Percentiles rank a stretch among this genome's conserved stretches.
Conservation (phyloP, 2,329 filamentous ascomycete genomes). For the Alternaria longipes region DNA sequence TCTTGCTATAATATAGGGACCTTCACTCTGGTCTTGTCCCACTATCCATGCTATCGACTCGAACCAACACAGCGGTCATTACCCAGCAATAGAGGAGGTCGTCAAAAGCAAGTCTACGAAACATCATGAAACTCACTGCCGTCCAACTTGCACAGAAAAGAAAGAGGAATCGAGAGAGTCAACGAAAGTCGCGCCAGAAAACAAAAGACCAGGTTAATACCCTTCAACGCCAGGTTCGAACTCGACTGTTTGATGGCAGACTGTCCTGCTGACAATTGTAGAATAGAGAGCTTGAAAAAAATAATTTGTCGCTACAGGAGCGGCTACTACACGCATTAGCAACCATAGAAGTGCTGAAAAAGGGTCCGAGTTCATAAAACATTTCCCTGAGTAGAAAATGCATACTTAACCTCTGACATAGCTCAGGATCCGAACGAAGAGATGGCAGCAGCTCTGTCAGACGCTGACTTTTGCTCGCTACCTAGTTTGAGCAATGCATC, state of each 20-base stretch:
- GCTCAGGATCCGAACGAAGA: slow-evolving; percentile 3
- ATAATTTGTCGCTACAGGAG: slow-evolving; percentile 12
- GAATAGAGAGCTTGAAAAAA: slow-evolving; percentile 12
- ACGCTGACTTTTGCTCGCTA: neutral
- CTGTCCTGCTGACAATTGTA: slow-evolving; percentile 11
- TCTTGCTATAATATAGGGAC: neutral
- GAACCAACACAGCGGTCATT: neutral
- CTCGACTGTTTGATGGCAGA: slow-evolving; percentile 7
- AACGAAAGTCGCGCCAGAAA: slow-evolving; percentile 11
- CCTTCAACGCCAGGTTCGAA: slow-evolving; percentile 14
- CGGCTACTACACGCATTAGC: slow-evolving; percentile 7
- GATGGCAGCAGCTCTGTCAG: slow-evolving; percentile 1
- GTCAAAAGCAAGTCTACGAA: slow-evolving; percentile 1
- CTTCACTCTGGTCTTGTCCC: neutral
- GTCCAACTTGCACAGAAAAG: slow-evolving; percentile 10
- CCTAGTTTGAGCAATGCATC: slow-evolving; percentile 2
- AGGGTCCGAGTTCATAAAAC: slow-evolving; percentile 10
- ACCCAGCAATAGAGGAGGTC: slow-evolving; percentile 1
- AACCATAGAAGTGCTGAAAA: slow-evolving; percentile 16
- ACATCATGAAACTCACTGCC: slow-evolving; percentile 4
- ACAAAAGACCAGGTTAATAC: slow-evolving; percentile 15
- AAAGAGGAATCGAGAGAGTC: slow-evolving; percentile 15
- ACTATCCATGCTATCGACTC: slow-evolving; percentile 2
- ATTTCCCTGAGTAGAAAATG: slow-evolving; percentile 8
- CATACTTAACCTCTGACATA: slow-evolving; percentile 14